Evolutionary conservation across 1,284 basidiomycete genomes (phyloP).

Genomic region (Flammula alnicola): DNA sequence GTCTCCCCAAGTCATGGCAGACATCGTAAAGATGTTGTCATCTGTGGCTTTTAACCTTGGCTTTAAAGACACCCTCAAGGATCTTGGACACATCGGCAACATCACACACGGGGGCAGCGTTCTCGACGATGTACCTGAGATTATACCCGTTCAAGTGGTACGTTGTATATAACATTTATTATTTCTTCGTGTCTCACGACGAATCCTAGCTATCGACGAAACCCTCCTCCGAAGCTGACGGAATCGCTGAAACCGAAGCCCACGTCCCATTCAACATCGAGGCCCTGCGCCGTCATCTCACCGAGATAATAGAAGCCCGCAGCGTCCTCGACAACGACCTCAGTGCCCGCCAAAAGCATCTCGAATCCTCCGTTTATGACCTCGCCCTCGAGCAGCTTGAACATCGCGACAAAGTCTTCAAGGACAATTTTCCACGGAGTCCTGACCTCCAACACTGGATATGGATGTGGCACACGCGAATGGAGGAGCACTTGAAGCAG

Average conservation of each 20-base stretch:
- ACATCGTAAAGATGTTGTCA: constrained; percentile 61
- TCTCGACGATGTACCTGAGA: constrained; percentile 60
- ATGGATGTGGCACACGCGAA: constrained; percentile 84
- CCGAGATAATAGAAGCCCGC: constrained; percentile 64
- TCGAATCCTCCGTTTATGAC: constrained; percentile 87
- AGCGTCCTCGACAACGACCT: constrained; percentile 68
- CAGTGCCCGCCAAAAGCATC: constrained; percentile 77
- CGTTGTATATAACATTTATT: constrained; percentile 10
- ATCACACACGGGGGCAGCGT: constrained; percentile 50
- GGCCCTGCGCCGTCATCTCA: constrained; percentile 69
- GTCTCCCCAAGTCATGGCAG: constrained; percentile 55
- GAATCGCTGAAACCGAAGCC: background rate
- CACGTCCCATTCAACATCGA: constrained; percentile 74
- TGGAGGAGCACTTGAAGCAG: constrained; percentile 63
- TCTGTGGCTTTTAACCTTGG: constrained; percentile 62
- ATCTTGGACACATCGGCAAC: constrained; percentile 58
- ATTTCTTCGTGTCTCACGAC: background rate
- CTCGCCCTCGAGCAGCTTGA: constrained; percentile 78
- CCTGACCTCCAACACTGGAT: constrained; percentile 79
- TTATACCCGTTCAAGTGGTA: constrained; percentile 31
- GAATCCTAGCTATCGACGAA: background rate
- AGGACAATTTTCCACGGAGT: constrained; percentile 55
- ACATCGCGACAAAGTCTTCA: constrained; percentile 66
- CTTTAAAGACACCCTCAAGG: constrained; percentile 52
- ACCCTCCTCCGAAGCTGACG: constrained; percentile 5